Conservation (phyloP, 352 stramenopile genomes). For the Phytophthora nicotianae region DNA sequence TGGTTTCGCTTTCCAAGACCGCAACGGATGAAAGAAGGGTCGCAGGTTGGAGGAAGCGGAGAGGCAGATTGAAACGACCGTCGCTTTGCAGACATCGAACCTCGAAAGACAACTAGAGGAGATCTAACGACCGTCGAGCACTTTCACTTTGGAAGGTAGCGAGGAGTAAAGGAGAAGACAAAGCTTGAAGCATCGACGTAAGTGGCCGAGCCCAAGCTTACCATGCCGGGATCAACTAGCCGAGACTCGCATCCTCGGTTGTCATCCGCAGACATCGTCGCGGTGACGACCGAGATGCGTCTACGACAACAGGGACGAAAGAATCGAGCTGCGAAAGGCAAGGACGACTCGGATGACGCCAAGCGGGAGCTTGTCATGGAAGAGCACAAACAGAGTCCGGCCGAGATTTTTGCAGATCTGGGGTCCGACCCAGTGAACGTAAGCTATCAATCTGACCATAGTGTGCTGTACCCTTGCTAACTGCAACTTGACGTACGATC, state of each 20-base stretch:
- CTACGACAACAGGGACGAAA: conserved; percentile 62
- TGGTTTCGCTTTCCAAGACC: conserved; percentile 19
- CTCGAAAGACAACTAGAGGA: conserved; percentile 1
- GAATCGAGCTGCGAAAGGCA: conserved; percentile 58
- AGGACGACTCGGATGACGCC: conserved; percentile 65
- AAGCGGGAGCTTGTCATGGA: conserved; percentile 86
- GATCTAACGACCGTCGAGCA: conserved; percentile 30
- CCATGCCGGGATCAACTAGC: conserved; percentile 31
- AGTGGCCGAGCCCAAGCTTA: conserved; percentile 15
- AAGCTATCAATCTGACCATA: conserved; percentile 13
- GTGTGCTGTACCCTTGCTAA: conserved; percentile 2
- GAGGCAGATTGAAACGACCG: conserved; percentile 29
- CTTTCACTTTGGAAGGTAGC: conserved; percentile 32
- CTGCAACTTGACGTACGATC: not conserved
- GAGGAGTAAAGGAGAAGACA: conserved; percentile 3
- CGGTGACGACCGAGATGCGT: conserved; percentile 80
- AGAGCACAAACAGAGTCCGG: conserved; percentile 76
- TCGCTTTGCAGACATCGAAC: conserved; percentile 16
- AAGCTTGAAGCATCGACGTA: conserved; percentile 5
- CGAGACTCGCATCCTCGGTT: conserved; percentile 53
- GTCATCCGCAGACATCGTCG: conserved; percentile 86
- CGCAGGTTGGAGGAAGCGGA: conserved; percentile 1
- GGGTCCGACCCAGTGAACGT: conserved; percentile 58
- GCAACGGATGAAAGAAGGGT: conserved; percentile 24
- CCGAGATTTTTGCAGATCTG: conserved; percentile 71